Evolutionary conservation across 345 rosid genomes (phyloP), one percentile per base, ranked within the genome.

Genomic region (Brassica juncea): DNA sequence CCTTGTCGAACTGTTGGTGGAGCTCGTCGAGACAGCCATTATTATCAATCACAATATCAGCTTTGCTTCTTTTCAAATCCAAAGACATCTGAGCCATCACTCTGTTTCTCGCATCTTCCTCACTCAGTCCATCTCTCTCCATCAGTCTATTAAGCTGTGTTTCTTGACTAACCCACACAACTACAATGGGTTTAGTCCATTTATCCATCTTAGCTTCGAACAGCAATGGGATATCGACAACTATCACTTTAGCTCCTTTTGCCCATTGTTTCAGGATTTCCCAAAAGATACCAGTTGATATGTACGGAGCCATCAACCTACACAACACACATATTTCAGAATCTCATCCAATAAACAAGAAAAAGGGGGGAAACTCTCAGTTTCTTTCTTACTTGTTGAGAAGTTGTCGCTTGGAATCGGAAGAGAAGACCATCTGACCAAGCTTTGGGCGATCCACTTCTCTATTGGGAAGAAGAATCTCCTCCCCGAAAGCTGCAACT

Each of bases 381-480:
- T 1, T 30, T 0, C 23, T 32, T 84, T 4, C 57, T 49, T n/a
- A 95, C 97, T 92, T 73, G 84, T 91, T 91, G 55, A 95, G 86
- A 35, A 90, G 86, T 76, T 93, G 93, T 34, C 98, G 98, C 80
- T 91, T 89, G 70, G 81, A 81, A 68, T 90, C 82, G 71, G 91
- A 90, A 12, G 94, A 90, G 86, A 93, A 95, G 16, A 93, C 99
- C 14, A 90, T 85, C 77, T 79, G 97, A 37, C 98, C 97, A 12
- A 94, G 85, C 72, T 89, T 92, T 11, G 89, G 77, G 44, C 98
- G 76, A 74, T 94, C 91, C 1, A 91, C 88, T 76, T 89, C 92
- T 60, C 94, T 78, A 73, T 80, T 86, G n/a, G 87, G 80, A 67
- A 65, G 90, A 11, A 91, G 76, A 77, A 88, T 89, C 49, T 86